Evolutionary conservation across 2,329 filamentous ascomycete genomes (phyloP).

Genomic region (Zelopaecilomyces penicillatus): DNA sequence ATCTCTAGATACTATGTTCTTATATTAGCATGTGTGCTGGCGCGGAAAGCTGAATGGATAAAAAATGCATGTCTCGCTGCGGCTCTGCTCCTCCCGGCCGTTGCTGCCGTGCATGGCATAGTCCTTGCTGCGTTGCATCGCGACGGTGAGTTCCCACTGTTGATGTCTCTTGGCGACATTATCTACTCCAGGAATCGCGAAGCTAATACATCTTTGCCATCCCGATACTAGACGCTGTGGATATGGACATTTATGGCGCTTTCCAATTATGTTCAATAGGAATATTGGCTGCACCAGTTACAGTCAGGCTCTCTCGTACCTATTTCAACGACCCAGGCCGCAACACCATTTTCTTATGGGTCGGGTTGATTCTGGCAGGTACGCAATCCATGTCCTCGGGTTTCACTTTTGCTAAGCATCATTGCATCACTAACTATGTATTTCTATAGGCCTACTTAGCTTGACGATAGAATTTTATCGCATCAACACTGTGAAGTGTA

Average conservation of each 20-base stretch:
- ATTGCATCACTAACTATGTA: too few relatives aligned
- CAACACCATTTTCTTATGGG: conserved; percentile 61
- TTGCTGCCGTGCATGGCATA: conserved; percentile 56
- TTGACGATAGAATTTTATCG: conserved; percentile 59
- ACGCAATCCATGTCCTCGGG: conserved; percentile 14
- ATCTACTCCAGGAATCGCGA: too few relatives aligned
- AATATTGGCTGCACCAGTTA: conserved; percentile 55
- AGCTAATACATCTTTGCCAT: neutral
- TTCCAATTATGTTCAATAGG: conserved; percentile 61
- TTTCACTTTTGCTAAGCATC: too few relatives aligned
- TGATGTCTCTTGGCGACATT: too few relatives aligned
- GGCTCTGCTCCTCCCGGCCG: conserved; percentile 52
- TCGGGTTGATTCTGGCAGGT: conserved; percentile 51
- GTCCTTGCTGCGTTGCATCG: conserved; percentile 51
- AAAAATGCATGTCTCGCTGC: conserved; percentile 55
- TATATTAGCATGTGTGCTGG: conserved; percentile 53
- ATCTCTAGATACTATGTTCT: conserved; percentile 51
- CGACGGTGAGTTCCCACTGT: conserved; percentile 36
- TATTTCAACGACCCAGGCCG: conserved; percentile 57
- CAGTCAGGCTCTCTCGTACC: conserved; percentile 51
- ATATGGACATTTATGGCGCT: conserved; percentile 61
- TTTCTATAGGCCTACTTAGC: conserved; percentile 43
- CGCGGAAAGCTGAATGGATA: conserved; percentile 53
- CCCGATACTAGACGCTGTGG: conserved; percentile 44
- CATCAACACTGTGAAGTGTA: conserved; percentile 35